Base-by-base conservation (phyloP, 148 eudicot genomes). In the Chenopodium berlandieri region DNA sequence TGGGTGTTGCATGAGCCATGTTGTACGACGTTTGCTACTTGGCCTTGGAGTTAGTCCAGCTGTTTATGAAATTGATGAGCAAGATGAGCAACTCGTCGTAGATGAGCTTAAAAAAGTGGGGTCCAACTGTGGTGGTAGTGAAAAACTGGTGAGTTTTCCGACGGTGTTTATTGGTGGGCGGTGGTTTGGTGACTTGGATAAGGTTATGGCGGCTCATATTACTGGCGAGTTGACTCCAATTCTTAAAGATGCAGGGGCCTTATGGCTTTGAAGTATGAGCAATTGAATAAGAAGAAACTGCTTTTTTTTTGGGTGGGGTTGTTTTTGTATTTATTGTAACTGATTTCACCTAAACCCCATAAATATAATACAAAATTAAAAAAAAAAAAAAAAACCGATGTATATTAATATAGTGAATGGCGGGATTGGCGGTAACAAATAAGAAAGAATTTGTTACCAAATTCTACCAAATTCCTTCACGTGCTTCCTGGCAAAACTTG, bases 1-100 rank as follows among this genome's bases (percentile, higher is more conserved):
- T 4, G 95, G 95, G 31, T 92, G 95, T 68, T 92, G 95, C 85
- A 89, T 90, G 93, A 86, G 75, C 83, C 89, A 88, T 73, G 95
- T 92, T 9, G 89, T 88, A 1, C 79, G 85, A 67, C 88, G 88
- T 5, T 86, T 92, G 77, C 84, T 92, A 3, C 86, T 85, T 30
- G 85, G 89, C 12, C 84, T 85, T 6, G 93, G 95, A 0, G 91
- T 86, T 7, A 88, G 89, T 54, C 93, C 95, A 0, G 80, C 85
- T 0, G 82, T 92, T 19, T 72, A 81, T 27, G 96, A 92, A 19
- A 76, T 91, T 12, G 89, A 87, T 2, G 93, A 91, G n/a, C 30
- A n/a, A 11, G 86, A 87, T 2, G 88, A 84, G 56, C 46, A 64
- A 10, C 64, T 7, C 0, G 85, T 89, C 3, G 52, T 86, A n/a